A percentile compares a stretch with the other conserved stretches of the same genome.
These are phyloP conservation scores for Salvia sclarea DNA, from an alignment of 305 asterid genomes.

Conservation along the genomic window DNA sequence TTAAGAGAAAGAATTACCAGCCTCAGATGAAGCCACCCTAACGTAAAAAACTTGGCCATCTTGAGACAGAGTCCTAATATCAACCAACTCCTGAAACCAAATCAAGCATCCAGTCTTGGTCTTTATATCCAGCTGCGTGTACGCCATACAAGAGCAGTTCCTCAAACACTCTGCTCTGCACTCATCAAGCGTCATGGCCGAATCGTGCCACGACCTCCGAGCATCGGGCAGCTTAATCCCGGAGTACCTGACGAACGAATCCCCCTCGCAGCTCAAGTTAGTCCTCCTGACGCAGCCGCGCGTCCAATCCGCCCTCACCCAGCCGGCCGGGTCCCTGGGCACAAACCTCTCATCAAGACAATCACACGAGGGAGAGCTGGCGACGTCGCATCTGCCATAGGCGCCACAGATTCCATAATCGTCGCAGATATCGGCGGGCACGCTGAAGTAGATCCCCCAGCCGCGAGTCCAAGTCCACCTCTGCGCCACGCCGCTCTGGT, in stretches of 20 bases:
- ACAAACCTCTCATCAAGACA: constrained; percentile 34
- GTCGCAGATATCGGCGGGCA: constrained; percentile 36
- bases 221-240: constrained; percentile 38
- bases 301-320: constrained; percentile 40
- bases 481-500: constrained; percentile 23
- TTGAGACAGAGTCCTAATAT: constrained; percentile 24
- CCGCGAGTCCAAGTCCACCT: constrained; percentile 26
- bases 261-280: constrained; percentile 34
- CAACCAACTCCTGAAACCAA: constrained; percentile 39
- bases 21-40: constrained; percentile 41
- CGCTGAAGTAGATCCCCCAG: constrained; percentile 33
- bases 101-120: constrained; percentile 40
- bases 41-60: constrained; percentile 36
- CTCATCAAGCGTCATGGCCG: constrained; percentile 26
- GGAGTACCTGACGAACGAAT: constrained; percentile 30
- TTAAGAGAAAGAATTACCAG: not conserved
- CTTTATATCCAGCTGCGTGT: constrained; percentile 29
- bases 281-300: constrained; percentile 35
- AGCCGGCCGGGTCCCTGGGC: constrained; percentile 25
- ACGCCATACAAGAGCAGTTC: constrained; percentile 43
- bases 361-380: constrained; percentile 33
- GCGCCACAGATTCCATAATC: constrained; percentile 37
- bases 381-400: constrained; percentile 33
- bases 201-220: constrained; percentile 21
- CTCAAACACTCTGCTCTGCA: constrained; percentile 32